Evolutionary conservation across 495 filamentous ascomycete species (phyloP).

Genomic region (Aspergillus mulundensis): DNA sequence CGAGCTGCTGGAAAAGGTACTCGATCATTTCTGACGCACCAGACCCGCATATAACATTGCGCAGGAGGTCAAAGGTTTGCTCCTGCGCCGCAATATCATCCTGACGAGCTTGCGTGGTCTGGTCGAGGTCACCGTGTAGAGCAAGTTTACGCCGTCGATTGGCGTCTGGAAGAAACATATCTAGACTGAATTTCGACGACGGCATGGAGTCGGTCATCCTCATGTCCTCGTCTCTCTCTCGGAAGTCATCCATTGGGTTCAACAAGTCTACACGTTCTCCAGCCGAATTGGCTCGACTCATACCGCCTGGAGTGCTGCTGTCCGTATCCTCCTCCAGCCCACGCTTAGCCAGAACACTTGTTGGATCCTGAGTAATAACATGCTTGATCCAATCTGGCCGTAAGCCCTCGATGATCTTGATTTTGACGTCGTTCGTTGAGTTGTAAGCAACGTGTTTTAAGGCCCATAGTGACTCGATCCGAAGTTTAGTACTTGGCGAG

Average conservation of each 20-base stretch:
- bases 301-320: conserved; percentile 35
- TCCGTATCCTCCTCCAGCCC: conserved; percentile 40
- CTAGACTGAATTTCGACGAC: conserved; percentile 39
- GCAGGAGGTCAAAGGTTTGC: conserved; percentile 79
- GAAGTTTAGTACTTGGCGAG: conserved; percentile 64
- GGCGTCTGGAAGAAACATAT: conserved; percentile 39
- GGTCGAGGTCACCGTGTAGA: conserved; percentile 46
- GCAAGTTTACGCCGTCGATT: conserved; percentile 43
- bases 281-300: conserved; percentile 61
- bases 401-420: conserved; percentile 69
- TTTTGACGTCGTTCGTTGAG: conserved; percentile 64
- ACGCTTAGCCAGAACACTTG: conserved; percentile 27
- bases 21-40: conserved; percentile 77
- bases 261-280: conserved; percentile 63
- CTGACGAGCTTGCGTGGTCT: conserved; percentile 53
- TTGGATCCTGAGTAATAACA: conserved; percentile 55
- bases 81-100: conserved; percentile 86
- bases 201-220: conserved; percentile 54
- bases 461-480: conserved; percentile 84
- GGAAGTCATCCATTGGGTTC: conserved; percentile 53
- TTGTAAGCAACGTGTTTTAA: conserved; percentile 80
- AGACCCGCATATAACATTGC: conserved; percentile 77
- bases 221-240: conserved; percentile 62
- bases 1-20: conserved; percentile 69
- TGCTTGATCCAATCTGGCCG: conserved; percentile 74